A percentile compares a stretch with the other conserved stretches of the same genome.
Evolutionary conservation across 108 stramenopile species (phyloP).

Genomic region (Mediolabrus comicus): DNA sequence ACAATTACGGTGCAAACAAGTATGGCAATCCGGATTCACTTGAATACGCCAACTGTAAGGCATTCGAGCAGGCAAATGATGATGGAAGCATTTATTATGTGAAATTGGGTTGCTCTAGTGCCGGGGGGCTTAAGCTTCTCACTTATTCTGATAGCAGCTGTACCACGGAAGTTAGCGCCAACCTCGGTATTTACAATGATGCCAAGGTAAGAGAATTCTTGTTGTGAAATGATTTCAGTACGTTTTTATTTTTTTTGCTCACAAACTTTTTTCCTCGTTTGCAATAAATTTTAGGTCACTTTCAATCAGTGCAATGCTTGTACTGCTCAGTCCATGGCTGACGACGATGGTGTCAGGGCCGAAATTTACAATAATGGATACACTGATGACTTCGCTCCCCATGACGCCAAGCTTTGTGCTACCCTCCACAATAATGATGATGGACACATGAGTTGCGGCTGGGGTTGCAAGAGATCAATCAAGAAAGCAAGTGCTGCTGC

Average conservation of each 20-base stretch:
- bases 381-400: slow-evolving; percentile 30
- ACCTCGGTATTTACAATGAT: slow-evolving; percentile 48
- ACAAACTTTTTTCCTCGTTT: background rate
- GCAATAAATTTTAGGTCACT: slow-evolving; percentile 8
- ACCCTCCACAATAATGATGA: slow-evolving; percentile 27
- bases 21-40: slow-evolving; percentile 31
- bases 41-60: slow-evolving; percentile 29
- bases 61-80: slow-evolving; percentile 21
- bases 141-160: slow-evolving; percentile 32
- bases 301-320: slow-evolving; percentile 33
- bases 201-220: slow-evolving; percentile 25
- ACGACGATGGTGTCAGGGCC: slow-evolving; percentile 16
- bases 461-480: slow-evolving; percentile 28
- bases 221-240: background rate
- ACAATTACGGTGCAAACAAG: slow-evolving; percentile 22
- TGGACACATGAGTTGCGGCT: slow-evolving; percentile 3
- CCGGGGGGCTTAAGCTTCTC: slow-evolving; percentile 30
- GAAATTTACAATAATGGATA: slow-evolving; percentile 13
- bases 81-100: slow-evolving; percentile 35
- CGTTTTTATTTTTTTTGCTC: background rate
- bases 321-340: slow-evolving; percentile 15
- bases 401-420: slow-evolving; percentile 38
- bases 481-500: background rate
- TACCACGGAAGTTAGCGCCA: slow-evolving; percentile 13
- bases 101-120: slow-evolving; percentile 32